These are phyloP conservation scores for Micractinium conductrix DNA, from an alignment of 139 green algal genomes.

Conservation along the genomic window DNA sequence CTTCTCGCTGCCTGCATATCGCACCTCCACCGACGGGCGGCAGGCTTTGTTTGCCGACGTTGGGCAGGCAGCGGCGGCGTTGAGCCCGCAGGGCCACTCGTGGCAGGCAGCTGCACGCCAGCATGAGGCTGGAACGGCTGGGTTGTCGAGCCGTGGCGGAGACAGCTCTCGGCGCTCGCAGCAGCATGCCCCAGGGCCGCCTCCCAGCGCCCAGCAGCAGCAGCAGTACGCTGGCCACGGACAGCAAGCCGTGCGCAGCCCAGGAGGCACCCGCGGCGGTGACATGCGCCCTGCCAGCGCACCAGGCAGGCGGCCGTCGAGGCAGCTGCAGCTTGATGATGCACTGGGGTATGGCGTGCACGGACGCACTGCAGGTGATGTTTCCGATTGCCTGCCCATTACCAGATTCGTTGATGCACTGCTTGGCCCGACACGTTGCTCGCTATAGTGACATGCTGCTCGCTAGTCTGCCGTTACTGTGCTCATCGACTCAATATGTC, in stretches of 20 bases:
- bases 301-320: neutral
- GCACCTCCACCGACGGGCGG: neutral
- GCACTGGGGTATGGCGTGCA: neutral
- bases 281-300: neutral
- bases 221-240: neutral
- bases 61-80: neutral
- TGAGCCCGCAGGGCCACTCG: neutral
- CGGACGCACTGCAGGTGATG: neutral
- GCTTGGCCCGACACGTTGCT: too few relatives aligned
- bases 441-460: too few relatives aligned
- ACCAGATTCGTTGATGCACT: neutral
- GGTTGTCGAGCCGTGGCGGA: neutral
- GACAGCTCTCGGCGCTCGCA: neutral
- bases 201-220: neutral
- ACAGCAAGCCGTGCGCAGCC: neutral
- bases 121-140: neutral
- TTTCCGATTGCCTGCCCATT: neutral
- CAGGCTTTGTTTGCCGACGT: conserved; percentile 11
- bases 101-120: neutral
- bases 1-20: conserved; percentile 21
- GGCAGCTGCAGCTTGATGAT: conserved; percentile 20
- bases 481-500: too few relatives aligned
- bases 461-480: too few relatives aligned
- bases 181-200: conserved; percentile 13
- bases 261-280: neutral